phyloP scores from a whole-genome alignment of 1,139 yeast species.

The Insectozyma bohioensis region DNA sequence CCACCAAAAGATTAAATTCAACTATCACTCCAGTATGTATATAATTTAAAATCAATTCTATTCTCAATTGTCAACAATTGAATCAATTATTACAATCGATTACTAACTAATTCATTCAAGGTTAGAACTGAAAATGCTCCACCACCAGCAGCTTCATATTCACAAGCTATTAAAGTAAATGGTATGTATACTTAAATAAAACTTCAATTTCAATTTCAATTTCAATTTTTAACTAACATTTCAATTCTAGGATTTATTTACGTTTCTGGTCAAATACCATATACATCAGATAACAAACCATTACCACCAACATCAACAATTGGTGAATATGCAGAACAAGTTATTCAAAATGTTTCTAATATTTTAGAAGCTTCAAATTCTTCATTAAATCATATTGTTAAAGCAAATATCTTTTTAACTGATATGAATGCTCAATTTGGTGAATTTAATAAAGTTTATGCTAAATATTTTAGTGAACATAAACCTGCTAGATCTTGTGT shows the following conservation, averaged over 20 bases:
- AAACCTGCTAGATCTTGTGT: conserved; percentile 97
- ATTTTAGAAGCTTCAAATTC: conserved; percentile 84
- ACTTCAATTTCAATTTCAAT: neutral
- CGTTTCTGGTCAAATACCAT: conserved; percentile 95
- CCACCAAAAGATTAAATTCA: conserved; percentile 25
- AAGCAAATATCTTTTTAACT: conserved; percentile 83
- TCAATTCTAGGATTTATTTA: conserved; percentile 60
- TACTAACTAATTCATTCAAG: conserved; percentile 34
- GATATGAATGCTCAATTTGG: conserved; percentile 78
- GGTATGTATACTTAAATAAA: conserved; percentile 44
- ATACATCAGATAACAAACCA: conserved; percentile 79
- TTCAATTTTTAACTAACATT: neutral
- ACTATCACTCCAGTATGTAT: conserved; percentile 49
- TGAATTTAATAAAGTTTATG: conserved; percentile 80
- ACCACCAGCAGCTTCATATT: conserved; percentile 93
- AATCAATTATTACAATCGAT: no score
- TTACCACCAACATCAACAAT: conserved; percentile 66
- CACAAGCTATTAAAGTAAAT: conserved; percentile 88
- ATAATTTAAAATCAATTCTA: no score
- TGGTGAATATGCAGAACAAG: conserved; percentile 83
- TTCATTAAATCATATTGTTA: conserved; percentile 75
- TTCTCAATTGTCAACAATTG: neutral
- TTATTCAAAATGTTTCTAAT: conserved; percentile 69
- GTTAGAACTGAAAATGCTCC: conserved; percentile 78
- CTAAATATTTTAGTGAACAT: conserved; percentile 74